Percentiles rank a stretch among this genome's conserved stretches.
Conservation (phyloP, 1,139 yeast genomes). For the Ogataea hybrid region DNA sequence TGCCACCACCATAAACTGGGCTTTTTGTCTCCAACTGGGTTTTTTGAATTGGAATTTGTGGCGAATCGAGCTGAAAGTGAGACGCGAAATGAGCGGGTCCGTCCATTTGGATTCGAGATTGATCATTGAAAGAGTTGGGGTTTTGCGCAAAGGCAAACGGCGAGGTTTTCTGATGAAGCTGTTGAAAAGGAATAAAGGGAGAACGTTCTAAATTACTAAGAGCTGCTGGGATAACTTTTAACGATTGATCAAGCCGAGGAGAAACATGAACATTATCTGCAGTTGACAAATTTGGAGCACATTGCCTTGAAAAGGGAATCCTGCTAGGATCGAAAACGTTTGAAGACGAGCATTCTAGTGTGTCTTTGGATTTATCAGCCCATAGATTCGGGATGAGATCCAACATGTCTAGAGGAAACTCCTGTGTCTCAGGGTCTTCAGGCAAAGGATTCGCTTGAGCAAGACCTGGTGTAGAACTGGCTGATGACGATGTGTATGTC, state of each 20-base stretch:
- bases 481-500: slow-evolving; percentile 2
- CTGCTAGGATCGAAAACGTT: not conserved
- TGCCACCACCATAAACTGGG: not conserved
- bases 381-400: slow-evolving; percentile 19
- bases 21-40: not conserved
- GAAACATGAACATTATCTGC: not conserved
- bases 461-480: slow-evolving; percentile 1
- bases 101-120: too few species aligned
- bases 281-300: not conserved
- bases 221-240: not conserved
- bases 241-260: not conserved
- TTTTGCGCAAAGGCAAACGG: not conserved
- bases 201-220: not conserved
- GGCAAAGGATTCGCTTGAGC: not conserved
- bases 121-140: not conserved
- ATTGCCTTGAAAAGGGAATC: not conserved
- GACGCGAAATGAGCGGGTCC: too few species aligned
- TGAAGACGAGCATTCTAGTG: too few species aligned
- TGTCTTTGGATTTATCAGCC: slow-evolving; percentile 6
- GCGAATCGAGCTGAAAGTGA: too few species aligned
- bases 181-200: not conserved
- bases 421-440: not conserved
- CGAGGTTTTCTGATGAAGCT: not conserved
- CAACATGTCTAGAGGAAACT: slow-evolving; percentile 15
- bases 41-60: too few species aligned